Evolutionary conservation across 2,329 filamentous ascomycete species (phyloP).

Genomic region (Verticillium tricorpus): DNA sequence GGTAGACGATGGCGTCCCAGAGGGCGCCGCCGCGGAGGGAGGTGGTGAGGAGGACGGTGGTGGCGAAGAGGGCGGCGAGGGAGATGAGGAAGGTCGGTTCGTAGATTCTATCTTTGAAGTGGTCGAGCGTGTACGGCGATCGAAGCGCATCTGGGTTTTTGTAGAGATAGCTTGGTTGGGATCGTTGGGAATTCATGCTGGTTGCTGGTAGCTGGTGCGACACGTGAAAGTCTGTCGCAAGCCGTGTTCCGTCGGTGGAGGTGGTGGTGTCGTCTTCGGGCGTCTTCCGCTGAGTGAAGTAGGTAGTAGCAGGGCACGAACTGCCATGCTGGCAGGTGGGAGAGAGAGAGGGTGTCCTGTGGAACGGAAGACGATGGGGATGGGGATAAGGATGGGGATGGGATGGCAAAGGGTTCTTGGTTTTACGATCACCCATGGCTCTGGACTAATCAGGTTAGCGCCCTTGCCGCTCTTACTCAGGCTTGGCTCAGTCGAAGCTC

Average conservation of each 20-base stretch:
- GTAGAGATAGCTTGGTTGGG: slow-evolving; percentile 8
- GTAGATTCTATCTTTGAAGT: slow-evolving; percentile 24
- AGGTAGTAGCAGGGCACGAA: neutral
- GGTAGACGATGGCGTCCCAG: slow-evolving; percentile 57
- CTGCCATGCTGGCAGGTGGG: neutral
- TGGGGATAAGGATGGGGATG: neutral
- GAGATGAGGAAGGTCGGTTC: slow-evolving; percentile 31
- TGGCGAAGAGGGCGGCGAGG: slow-evolving; percentile 24
- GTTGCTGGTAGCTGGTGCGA: neutral
- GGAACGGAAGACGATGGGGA: neutral
- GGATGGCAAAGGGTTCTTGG: neutral
- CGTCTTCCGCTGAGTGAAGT: neutral
- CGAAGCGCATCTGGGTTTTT: slow-evolving; percentile 9
- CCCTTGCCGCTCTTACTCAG: no score
- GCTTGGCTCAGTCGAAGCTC: no score
- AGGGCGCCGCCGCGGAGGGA: slow-evolving; percentile 22
- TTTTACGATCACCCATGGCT: no score
- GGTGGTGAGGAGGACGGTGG: slow-evolving; percentile 28
- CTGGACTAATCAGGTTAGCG: no score
- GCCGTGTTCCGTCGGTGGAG: neutral
- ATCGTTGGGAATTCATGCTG: slow-evolving; percentile 13
- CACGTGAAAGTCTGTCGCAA: neutral
- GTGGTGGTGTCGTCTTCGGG: neutral
- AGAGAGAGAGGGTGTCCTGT: neutral
- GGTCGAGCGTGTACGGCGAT: slow-evolving; percentile 4